phyloP scores from a whole-genome alignment of 1,284 basidiomycete species.

The Ustilago xerochloae region DNA sequence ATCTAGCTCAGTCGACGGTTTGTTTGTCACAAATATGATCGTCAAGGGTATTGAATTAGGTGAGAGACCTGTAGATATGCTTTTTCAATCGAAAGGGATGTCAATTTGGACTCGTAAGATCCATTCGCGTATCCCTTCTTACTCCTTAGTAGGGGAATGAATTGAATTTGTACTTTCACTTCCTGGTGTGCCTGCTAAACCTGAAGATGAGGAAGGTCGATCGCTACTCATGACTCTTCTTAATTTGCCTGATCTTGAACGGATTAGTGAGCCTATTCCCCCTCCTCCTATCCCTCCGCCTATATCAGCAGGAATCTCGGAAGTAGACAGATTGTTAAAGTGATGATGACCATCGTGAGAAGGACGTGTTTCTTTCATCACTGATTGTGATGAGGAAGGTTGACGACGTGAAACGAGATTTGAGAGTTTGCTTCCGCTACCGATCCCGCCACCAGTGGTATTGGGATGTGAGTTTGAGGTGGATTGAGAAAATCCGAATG shows the following conservation, averaged over 20 bases:
- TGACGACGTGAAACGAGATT: conserved; percentile 5
- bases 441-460: background rate
- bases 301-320: background rate
- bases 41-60: no score
- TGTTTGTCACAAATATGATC: no score
- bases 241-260: conserved; percentile 17
- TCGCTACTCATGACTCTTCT: conserved; percentile 5
- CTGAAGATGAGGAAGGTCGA: background rate
- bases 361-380: conserved; percentile 2
- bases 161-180: background rate
- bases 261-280: conserved; percentile 5
- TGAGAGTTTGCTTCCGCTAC: background rate
- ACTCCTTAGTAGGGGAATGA: background rate
- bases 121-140: no score
- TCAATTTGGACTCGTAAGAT: no score
- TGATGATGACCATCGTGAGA: conserved; percentile 25
- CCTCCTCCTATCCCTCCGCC: background rate
- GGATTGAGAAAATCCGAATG: conserved; percentile 13
- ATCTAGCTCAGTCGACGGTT: no score
- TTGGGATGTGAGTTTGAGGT: background rate
- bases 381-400: background rate
- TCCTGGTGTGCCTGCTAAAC: background rate
- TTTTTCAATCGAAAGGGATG: no score
- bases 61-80: no score
- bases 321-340: conserved; percentile 20